phyloP scores from a whole-genome alignment of 495 filamentous ascomycete genomes.

The Glutinoglossum americanum region DNA sequence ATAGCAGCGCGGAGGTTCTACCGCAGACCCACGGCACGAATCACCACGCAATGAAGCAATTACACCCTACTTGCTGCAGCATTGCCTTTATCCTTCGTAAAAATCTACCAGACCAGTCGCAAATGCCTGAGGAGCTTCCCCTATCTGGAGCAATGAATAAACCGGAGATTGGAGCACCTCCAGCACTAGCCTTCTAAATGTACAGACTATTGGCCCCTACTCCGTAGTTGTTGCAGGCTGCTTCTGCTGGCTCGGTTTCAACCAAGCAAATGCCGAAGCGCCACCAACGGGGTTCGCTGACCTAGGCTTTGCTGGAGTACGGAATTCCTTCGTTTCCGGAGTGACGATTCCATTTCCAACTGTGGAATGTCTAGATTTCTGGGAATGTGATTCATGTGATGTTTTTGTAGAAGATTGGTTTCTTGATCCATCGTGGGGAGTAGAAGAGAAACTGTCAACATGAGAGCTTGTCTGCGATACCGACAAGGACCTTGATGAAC shows the following conservation, averaged over 20 bases:
- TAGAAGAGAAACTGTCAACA: conserved; percentile 72
- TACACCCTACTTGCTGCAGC: neutral
- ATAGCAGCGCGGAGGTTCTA: neutral
- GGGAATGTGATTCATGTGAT: neutral
- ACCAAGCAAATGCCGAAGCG: conserved; percentile 93
- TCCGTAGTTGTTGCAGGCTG: neutral
- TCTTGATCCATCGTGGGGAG: conserved; percentile 54
- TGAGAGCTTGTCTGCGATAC: conserved; percentile 31
- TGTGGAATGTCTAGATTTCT: neutral
- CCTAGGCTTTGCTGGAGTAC: conserved; percentile 20
- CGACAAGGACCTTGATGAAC: conserved; percentile 8
- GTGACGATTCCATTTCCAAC: neutral
- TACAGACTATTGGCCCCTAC: neutral
- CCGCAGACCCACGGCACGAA: neutral
- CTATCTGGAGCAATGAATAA: neutral
- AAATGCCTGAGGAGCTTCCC: neutral
- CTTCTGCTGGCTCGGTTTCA: conserved; percentile 24
- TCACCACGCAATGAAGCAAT: neutral
- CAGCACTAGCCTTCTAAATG: neutral
- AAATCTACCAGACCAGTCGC: neutral
- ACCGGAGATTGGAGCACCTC: neutral
- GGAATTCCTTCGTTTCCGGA: neutral
- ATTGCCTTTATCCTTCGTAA: neutral
- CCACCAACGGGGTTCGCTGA: conserved; percentile 65
- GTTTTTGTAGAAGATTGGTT: neutral